phyloP scores from a whole-genome alignment of 2,329 filamentous ascomycete species.

The Aurifilum marmelostoma region DNA sequence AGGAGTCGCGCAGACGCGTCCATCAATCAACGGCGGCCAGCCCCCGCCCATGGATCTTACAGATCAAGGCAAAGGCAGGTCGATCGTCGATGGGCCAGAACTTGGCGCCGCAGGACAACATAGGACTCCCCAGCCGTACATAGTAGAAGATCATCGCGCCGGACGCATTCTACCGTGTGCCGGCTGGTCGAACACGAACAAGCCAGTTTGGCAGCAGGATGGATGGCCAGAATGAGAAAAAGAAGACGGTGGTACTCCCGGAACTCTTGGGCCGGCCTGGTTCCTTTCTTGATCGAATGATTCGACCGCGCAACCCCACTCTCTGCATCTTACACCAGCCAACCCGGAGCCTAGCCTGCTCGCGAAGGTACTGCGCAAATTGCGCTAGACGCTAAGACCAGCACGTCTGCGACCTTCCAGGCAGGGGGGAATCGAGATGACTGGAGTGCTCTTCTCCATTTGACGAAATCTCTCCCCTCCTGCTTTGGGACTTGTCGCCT shows the following conservation, averaged over 20 bases:
- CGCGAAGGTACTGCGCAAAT: constrained; percentile 18
- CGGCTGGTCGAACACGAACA: constrained; percentile 3
- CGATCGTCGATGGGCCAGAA: constrained; percentile 3
- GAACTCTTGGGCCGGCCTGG: constrained; percentile 14
- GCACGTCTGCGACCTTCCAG: constrained; percentile 14
- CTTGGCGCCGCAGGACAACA: not conserved
- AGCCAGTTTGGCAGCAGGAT: not conserved
- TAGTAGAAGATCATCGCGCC: not conserved
- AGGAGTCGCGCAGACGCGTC: not conserved
- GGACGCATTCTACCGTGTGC: not conserved
- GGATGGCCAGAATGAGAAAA: not conserved
- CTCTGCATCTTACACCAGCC: constrained; percentile 10
- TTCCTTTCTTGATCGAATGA: constrained; percentile 17
- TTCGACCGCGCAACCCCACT: constrained; percentile 18
- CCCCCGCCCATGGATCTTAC: not conserved
- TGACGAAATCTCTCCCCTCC: not conserved
- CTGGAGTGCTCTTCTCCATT: not conserved
- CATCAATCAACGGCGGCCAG: not conserved
- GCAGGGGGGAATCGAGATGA: constrained; percentile 27
- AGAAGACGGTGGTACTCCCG: not conserved
- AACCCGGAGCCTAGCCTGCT: constrained; percentile 17
- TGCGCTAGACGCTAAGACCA: constrained; percentile 24
- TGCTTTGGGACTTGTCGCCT: no score
- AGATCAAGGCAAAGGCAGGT: not conserved
- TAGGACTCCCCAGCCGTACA: not conserved